A percentile compares a stretch with the other conserved stretches of the same genome.
Conservation (phyloP, 1,284 basidiomycete species). For the Tilletia horrida region DNA sequence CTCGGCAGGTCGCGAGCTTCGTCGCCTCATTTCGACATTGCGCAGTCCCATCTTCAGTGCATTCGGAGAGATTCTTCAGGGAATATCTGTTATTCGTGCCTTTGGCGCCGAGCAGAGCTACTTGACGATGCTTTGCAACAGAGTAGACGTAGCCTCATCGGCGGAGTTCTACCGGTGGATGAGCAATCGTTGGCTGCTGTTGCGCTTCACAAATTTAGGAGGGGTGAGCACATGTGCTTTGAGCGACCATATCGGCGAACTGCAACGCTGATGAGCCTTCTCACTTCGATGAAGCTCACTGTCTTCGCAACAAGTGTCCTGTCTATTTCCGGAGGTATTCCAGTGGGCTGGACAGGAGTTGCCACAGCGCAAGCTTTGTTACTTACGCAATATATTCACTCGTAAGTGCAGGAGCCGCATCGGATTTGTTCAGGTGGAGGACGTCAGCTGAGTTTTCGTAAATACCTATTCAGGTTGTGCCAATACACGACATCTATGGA, state of each 20-base stretch:
- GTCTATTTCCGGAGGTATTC: slow-evolving; percentile 22
- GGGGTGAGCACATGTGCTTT: background rate
- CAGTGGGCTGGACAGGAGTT: slow-evolving; percentile 35
- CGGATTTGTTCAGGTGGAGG: background rate
- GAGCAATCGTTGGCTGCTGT: slow-evolving; percentile 13
- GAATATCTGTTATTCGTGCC: slow-evolving; percentile 60
- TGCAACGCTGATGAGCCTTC: background rate
- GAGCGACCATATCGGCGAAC: background rate
- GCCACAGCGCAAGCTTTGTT: slow-evolving; percentile 33
- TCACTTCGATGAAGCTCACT: background rate
- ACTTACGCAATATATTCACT: slow-evolving; percentile 57
- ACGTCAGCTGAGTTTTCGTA: background rate
- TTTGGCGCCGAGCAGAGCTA: slow-evolving; percentile 59
- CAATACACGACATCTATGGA: background rate
- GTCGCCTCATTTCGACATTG: slow-evolving; percentile 47
- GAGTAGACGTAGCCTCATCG: slow-evolving; percentile 58
- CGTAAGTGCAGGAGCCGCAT: slow-evolving; percentile 29
- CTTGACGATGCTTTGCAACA: slow-evolving; percentile 39
- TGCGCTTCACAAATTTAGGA: slow-evolving; percentile 12
- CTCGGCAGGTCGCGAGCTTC: slow-evolving; percentile 59
- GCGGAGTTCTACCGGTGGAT: slow-evolving; percentile 12
- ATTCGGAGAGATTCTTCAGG: slow-evolving; percentile 55
- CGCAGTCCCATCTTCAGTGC: slow-evolving; percentile 53
- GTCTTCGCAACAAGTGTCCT: slow-evolving; percentile 2
- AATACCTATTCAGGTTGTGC: slow-evolving; percentile 20